Evolutionary conservation across 129 eudicot species (phyloP), one percentile per base, ranked within the genome.

Genomic region (Gnaphalium uliginosum): DNA sequence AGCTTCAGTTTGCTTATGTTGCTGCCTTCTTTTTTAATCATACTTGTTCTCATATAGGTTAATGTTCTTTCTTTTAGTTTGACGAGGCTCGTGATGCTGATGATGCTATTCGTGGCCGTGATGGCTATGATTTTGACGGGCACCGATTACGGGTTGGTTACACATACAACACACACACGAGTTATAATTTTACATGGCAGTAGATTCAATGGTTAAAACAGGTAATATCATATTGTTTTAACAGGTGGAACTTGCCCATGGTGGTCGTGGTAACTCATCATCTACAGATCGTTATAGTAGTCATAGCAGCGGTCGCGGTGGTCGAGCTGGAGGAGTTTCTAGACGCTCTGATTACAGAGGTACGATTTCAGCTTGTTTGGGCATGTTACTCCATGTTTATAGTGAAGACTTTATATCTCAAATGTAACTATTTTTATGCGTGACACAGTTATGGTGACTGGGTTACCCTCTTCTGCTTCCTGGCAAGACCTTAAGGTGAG

Each of bases 401-500:
- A 0, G 15, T 68, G 27, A 63, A 75, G 71, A 46, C 17, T 72
- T 75, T 1, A 23, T 10, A 18, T 56, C 39, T 39, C 21, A 24
- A 54, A 56, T 35, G 32, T 57, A 35, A 37, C 43, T 33, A 4
- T 33, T 26, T 35, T 76, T 50, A 39, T 68, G 59, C 14, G 24
- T 73, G 59, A 29, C 68, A 33, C 85, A 91, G 96, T 89, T 66
- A 24, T 88, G 66, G 89, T 91, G 75, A 86, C 92, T 53, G 92
- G 96, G 62, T 75, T 91, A 74, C 97, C 97, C 70, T 78, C 85
- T 59, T 91, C 96, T 76, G 97, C 97, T 17, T 91, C 96, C 22
- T 91, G 97, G 97, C 97, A 91, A 85, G 96, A 91, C 76, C 97
- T 91, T 25, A 91, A 91, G 96, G 91, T 90, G 60, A 75, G 76